phyloP scores from a whole-genome alignment of 1,284 basidiomycete species.

The Spongispora temasekensis region DNA sequence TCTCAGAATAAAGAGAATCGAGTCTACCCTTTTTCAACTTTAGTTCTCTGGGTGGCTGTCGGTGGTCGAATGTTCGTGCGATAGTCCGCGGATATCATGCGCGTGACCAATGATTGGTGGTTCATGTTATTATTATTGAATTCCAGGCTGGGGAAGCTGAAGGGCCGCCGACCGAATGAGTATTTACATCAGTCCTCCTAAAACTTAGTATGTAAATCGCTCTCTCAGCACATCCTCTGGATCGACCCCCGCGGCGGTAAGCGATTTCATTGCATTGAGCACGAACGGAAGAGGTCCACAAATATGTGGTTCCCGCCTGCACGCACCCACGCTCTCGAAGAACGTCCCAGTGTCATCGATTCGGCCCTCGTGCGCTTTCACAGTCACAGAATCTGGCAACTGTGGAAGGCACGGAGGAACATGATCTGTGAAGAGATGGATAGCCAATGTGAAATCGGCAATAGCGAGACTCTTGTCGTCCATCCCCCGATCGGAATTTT shows the following conservation, averaged over 20 bases:
- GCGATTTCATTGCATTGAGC: constrained; percentile 18
- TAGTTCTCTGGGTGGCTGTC: not conserved
- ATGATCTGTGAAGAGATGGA: constrained; percentile 20
- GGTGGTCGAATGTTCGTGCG: not conserved
- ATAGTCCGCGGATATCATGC: not conserved
- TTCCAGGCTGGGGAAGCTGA: no score
- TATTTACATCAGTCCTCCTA: not conserved
- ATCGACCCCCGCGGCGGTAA: constrained; percentile 21
- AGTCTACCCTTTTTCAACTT: not conserved
- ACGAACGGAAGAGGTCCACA: constrained; percentile 26
- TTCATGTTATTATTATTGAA: no score
- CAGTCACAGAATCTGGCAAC: constrained; percentile 12
- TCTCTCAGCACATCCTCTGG: constrained; percentile 21
- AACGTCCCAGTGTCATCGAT: constrained; percentile 18
- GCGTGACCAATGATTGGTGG: not conserved
- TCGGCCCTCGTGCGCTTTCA: constrained; percentile 15
- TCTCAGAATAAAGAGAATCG: not conserved
- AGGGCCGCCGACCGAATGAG: no score
- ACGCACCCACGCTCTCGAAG: constrained; percentile 15
- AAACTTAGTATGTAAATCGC: constrained; percentile 31
- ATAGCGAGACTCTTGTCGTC: constrained; percentile 6
- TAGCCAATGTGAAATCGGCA: constrained; percentile 9
- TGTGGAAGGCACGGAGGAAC: not conserved
- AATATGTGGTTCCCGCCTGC: constrained; percentile 17
- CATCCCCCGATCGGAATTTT: not conserved